These are phyloP conservation scores for Gamsiella multidivaricata DNA, from an alignment of 192 early-diverging fungal species.

Conservation along the genomic window DNA sequence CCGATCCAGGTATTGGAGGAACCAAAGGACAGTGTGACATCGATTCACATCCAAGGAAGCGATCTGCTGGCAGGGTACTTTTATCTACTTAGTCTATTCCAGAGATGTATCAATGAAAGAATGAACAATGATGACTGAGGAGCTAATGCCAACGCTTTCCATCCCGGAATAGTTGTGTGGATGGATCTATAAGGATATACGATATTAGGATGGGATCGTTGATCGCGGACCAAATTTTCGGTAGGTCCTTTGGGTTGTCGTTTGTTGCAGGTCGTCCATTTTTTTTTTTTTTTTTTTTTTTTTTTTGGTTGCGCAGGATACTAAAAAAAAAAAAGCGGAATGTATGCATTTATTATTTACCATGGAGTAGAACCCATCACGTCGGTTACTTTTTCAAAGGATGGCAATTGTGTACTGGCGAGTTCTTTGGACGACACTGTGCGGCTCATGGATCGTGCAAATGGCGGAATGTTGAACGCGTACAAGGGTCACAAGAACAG, in stretches of 20 bases:
- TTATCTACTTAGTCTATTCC: background rate
- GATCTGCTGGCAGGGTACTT: conserved; percentile 81
- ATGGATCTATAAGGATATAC: conserved; percentile 85
- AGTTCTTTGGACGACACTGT: conserved; percentile 81
- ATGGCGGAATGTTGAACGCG: conserved; percentile 76
- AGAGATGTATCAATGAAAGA: background rate
- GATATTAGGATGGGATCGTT: conserved; percentile 86
- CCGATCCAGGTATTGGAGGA: conserved; percentile 89
- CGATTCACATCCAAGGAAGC: conserved; percentile 72
- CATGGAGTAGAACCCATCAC: conserved; percentile 78
- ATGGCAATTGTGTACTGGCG: conserved; percentile 79
- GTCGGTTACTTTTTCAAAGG: conserved; percentile 72
- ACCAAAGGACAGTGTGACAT: conserved; percentile 87
- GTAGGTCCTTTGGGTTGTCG: conserved; percentile 35
- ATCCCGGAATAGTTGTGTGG: conserved; percentile 68
- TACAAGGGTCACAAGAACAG: conserved; percentile 87
- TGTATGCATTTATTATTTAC: too few species aligned
- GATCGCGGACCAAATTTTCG: conserved; percentile 76
- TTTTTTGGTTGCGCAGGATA: too few species aligned
- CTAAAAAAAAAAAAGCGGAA: too few species aligned
- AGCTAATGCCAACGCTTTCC: background rate
- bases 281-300: background rate
- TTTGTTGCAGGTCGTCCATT: background rate
- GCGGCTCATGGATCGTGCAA: conserved; percentile 86
- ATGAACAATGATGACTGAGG: background rate